These are phyloP conservation scores for Nepenthes mirabilis DNA, from an alignment of 148 eudicot genomes.

Conservation along the genomic window DNA sequence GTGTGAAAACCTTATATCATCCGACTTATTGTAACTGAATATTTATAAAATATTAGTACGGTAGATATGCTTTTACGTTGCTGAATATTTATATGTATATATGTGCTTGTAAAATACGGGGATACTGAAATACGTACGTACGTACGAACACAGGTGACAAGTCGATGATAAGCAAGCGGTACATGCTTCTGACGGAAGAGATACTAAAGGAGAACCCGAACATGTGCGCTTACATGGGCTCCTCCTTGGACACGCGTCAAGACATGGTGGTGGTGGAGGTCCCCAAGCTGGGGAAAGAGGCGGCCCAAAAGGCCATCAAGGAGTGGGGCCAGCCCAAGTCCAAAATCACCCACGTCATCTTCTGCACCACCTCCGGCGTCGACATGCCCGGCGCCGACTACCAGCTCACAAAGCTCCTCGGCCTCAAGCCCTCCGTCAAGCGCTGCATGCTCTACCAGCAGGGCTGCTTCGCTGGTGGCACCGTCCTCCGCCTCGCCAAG, in stretches of 20 bases:
- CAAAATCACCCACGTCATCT: constrained; percentile 35
- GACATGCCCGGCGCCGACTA: constrained; percentile 52
- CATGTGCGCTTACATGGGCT: constrained; percentile 22
- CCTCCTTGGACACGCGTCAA: constrained; percentile 27
- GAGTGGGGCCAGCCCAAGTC: constrained; percentile 46
- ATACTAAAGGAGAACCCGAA: constrained; percentile 23
- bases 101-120: too few species aligned
- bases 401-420: constrained; percentile 42
- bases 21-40: too few species aligned
- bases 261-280: constrained; percentile 36
- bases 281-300: constrained; percentile 36
- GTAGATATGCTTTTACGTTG: too few species aligned
- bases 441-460: constrained; percentile 43
- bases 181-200: constrained; percentile 34
- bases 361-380: constrained; percentile 43
- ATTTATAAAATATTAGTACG: too few species aligned
- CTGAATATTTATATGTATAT: too few species aligned
- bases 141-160: constrained; percentile 18
- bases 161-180: constrained; percentile 30
- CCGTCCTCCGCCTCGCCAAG: constrained; percentile 30
- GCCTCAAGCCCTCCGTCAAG: constrained; percentile 34
- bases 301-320: constrained; percentile 33
- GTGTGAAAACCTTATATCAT: too few species aligned
- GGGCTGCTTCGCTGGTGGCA: constrained; percentile 30
- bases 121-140: too few species aligned